These are phyloP conservation scores for Ophiostoma novo-ulmi DNA, from an alignment of 2,329 filamentous ascomycete genomes.

Conservation along the genomic window DNA sequence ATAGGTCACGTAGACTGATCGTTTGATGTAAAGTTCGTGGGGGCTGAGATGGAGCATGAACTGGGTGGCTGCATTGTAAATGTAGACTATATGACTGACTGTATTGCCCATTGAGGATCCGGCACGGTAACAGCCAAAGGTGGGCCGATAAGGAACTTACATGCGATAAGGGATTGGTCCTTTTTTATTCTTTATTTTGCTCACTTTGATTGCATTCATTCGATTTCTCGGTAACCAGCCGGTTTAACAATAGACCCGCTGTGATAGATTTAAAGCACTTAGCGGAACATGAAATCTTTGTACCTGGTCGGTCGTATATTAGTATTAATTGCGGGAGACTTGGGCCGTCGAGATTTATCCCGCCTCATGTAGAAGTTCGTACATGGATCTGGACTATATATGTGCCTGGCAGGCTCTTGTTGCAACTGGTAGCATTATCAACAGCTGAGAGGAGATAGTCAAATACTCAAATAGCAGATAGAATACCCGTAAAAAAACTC, in stretches of 20 bases:
- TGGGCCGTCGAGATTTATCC: neutral
- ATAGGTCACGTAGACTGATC: neutral
- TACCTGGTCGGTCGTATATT: neutral
- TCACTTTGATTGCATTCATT: neutral
- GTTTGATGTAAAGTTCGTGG: neutral
- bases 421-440: neutral
- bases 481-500: neutral
- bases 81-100: neutral
- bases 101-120: neutral
- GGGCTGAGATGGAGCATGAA: neutral
- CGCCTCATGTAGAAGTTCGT: neutral
- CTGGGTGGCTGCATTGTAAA: conserved; percentile 5
- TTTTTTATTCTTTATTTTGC: neutral
- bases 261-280: neutral
- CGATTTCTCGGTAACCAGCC: neutral
- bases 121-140: neutral
- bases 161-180: conserved; percentile 2
- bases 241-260: neutral
- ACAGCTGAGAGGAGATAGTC: neutral
- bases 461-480: too few relatives aligned
- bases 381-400: neutral
- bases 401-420: neutral
- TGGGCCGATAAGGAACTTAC: conserved; percentile 18
- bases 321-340: neutral
- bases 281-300: neutral